phyloP scores from a whole-genome alignment of 225 moss, liverwort and hornwort genomes.

The Sphagnum contortum region DNA sequence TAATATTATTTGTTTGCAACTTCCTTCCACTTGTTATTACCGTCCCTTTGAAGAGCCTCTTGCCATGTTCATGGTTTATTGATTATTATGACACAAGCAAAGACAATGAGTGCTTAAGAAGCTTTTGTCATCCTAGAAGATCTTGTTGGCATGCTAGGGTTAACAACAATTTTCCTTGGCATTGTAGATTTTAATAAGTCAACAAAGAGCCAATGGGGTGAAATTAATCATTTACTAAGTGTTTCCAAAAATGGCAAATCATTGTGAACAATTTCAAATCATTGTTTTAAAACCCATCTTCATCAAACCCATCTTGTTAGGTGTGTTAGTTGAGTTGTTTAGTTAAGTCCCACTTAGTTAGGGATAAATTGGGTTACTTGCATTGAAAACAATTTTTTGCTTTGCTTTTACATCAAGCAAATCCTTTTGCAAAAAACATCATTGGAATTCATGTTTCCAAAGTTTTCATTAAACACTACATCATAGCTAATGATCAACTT shows the following conservation, averaged over 20 bases:
- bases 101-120: background rate
- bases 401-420: background rate
- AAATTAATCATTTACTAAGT: background rate
- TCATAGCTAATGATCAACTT: background rate
- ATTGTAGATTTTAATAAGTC: background rate
- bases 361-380: too few species aligned
- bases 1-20: background rate
- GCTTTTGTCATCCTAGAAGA: background rate
- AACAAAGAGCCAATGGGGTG: background rate
- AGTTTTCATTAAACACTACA: conserved; percentile 2
- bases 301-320: too few species aligned
- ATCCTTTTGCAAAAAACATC: background rate
- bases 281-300: background rate
- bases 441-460: background rate
- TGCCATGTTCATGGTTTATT: background rate
- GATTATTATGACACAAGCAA: background rate
- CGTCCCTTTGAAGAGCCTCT: background rate
- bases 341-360: too few species aligned
- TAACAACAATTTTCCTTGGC: background rate
- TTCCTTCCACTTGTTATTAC: background rate
- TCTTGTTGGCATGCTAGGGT: background rate
- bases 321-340: too few species aligned
- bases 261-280: background rate
- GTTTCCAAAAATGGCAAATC: background rate
- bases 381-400: too few species aligned